Conservation (phyloP, 1,284 basidiomycete species). For the Apiotrichum veenhuisii region DNA sequence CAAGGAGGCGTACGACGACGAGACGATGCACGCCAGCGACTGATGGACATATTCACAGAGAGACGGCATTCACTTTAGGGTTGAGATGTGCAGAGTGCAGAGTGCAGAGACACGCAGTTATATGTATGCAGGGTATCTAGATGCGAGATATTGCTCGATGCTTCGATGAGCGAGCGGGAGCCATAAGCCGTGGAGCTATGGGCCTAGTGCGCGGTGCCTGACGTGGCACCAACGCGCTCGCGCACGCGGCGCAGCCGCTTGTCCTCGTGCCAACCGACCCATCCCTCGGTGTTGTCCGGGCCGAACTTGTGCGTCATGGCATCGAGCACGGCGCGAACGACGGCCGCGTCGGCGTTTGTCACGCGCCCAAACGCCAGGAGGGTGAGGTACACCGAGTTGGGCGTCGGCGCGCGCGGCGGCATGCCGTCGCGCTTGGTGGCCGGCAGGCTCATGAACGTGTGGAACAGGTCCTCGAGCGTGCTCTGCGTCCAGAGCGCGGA, state of each 20-base stretch:
- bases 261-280: slow-evolving; percentile 34
- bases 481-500: slow-evolving; percentile 26
- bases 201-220: neutral
- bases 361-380: slow-evolving; percentile 39
- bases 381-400: slow-evolving; percentile 32
- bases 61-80: slow-evolving; percentile 52
- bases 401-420: slow-evolving; percentile 24
- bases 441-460: slow-evolving; percentile 26
- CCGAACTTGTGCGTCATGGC: slow-evolving; percentile 44
- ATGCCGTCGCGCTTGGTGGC: slow-evolving; percentile 3
- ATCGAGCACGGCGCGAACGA: slow-evolving; percentile 31
- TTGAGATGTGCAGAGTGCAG: neutral
- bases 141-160: slow-evolving; percentile 6
- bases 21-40: slow-evolving; percentile 37
- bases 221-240: neutral
- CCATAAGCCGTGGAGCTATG: neutral
- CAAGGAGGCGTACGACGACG: slow-evolving; percentile 89
- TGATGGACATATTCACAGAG: slow-evolving; percentile 48
- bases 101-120: neutral
- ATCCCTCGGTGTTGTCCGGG: slow-evolving; percentile 26
- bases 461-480: slow-evolving; percentile 30
- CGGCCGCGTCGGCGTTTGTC: slow-evolving; percentile 30
- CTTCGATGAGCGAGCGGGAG: neutral
- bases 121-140: slow-evolving; percentile 26
- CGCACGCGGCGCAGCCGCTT: slow-evolving; percentile 24